phyloP scores from a whole-genome alignment of 2,329 filamentous ascomycete genomes.

The Teratosphaeria viscida region DNA sequence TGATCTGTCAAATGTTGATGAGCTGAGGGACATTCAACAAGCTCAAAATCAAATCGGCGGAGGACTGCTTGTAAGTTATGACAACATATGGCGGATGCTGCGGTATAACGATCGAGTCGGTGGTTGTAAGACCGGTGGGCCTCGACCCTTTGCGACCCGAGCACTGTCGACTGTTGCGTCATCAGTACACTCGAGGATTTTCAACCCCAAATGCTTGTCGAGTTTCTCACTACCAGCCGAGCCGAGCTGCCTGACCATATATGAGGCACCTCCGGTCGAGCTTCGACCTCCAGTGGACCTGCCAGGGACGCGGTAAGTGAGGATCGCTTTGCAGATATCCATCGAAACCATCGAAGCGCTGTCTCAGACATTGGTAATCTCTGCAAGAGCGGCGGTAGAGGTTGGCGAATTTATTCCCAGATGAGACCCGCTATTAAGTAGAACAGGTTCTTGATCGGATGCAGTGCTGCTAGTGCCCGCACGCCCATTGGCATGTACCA shows the following conservation, averaged over 20 bases:
- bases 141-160: neutral
- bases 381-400: slow-evolving; percentile 43
- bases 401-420: slow-evolving; percentile 7
- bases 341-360: slow-evolving; percentile 32
- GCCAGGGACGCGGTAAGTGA: neutral
- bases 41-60: too few species aligned
- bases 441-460: slow-evolving; percentile 35
- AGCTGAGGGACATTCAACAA: too few species aligned
- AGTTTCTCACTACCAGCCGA: neutral
- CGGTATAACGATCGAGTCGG: neutral
- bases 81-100: neutral
- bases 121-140: neutral
- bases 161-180: neutral
- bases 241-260: neutral
- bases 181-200: neutral
- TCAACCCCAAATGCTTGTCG: neutral
- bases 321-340: slow-evolving; percentile 10
- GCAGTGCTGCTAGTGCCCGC: slow-evolving; percentile 39
- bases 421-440: too few species aligned
- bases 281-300: neutral
- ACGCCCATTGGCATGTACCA: slow-evolving; percentile 31
- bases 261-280: neutral
- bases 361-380: slow-evolving; percentile 33
- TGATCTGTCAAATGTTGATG: too few species aligned
- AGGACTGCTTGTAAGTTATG: too few species aligned